phyloP scores from a whole-genome alignment of 176 grass and related monocot genomes.

The Saccharum officinarum region DNA sequence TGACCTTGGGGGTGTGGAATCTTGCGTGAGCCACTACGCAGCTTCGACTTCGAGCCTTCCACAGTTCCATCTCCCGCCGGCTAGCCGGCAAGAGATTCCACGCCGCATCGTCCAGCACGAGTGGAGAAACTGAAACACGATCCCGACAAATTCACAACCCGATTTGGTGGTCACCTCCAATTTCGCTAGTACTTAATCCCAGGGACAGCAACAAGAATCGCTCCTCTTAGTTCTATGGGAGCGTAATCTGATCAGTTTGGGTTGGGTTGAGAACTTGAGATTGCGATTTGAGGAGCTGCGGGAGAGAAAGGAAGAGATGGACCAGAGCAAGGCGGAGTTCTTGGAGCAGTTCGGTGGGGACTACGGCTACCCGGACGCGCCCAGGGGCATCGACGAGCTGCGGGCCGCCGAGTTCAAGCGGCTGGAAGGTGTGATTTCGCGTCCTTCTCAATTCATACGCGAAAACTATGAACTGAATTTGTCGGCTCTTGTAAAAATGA shows the following conservation, averaged over 20 bases:
- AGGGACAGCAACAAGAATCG: not conserved
- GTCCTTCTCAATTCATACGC: not conserved
- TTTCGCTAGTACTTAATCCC: not conserved
- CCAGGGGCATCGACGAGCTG: conserved; percentile 70
- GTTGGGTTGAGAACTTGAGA: not conserved
- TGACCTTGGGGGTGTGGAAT: not conserved
- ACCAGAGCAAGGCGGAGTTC: conserved; percentile 59
- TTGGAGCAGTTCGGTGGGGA: conserved; percentile 52
- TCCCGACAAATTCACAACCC: not conserved
- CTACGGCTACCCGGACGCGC: conserved; percentile 81
- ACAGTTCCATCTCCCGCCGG: not conserved
- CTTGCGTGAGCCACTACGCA: not conserved
- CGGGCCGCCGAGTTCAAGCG: conserved; percentile 80
- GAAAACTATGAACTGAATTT: not conserved
- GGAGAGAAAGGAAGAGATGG: conserved; percentile 27
- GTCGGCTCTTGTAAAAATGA: not conserved
- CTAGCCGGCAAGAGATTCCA: conserved; percentile 9
- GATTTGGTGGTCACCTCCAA: not conserved
- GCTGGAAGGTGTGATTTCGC: conserved; percentile 56
- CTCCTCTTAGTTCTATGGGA: not conserved
- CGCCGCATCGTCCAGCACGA: not conserved
- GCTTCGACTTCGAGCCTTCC: not conserved
- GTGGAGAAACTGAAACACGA: not conserved
- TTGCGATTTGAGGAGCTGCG: not conserved
- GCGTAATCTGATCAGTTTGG: not conserved